Evolutionary conservation across 805 yeast genomes (phyloP), one percentile per base, ranked within the genome.

Genomic region (Tetrapisispora iriomotensis): DNA sequence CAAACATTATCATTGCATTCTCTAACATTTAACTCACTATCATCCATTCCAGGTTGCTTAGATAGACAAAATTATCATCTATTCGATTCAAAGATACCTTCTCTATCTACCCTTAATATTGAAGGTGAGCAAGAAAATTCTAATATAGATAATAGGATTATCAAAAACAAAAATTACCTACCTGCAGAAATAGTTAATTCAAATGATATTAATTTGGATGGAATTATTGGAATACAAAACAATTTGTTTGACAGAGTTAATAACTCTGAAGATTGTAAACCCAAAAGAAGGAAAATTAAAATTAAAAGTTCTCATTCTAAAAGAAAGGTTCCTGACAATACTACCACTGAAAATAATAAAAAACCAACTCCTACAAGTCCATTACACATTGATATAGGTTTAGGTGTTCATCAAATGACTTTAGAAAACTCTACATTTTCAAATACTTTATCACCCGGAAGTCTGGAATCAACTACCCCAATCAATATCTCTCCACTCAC

Each of bases 1-100:
- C 86, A 83, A 47, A 84, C 96, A 0, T 67, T 90, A 44, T 75
- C 83, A n/a, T 59, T 90, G 35, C 68, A 73, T 20, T 71, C 83
- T 1, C 77, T 83, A 1, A 50, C 51, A 8, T 62, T 29, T 68
- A 59, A 17, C 68, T 62, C 39, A 67, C 69, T 51, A 62, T 67
- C 49, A 24, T 48, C 55, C 8, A 56, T 58, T 20, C 58, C 55
- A 10, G 61, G 62, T 9, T 58, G 62, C 41, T 35, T 61, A 27
- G 63, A 60, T 44, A 57, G 61, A 43, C 61, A 59, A 32, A 59
- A 59, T 36, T 41, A 60, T 35, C 54, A 53, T 30, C 45, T 56
- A 14, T 58, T 54, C 44, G 54, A 52, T 28, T 55, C 62, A 9
- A 48, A 57, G 33, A 53, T 59, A 29, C 62, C 62, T 9, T 55